phyloP scores from a whole-genome alignment of 495 filamentous ascomycete species.

The Parathielavia appendiculata region DNA sequence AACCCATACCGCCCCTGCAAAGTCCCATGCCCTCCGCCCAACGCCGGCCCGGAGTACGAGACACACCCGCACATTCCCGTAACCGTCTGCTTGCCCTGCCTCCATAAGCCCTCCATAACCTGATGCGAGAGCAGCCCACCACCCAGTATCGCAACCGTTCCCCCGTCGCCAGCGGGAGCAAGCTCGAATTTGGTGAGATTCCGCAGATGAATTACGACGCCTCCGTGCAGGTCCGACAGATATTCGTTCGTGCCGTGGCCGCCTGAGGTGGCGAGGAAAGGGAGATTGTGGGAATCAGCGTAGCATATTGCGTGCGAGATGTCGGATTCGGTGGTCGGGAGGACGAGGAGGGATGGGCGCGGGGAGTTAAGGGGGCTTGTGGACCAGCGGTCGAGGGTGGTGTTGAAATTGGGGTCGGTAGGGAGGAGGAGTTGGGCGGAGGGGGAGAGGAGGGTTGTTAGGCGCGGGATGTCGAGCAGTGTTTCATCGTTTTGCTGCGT shows the following conservation, averaged over 20 bases:
- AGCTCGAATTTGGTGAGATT: constrained; percentile 40
- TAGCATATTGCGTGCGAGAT: constrained; percentile 44
- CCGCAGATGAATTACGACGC: constrained; percentile 44
- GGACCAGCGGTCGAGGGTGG: constrained; percentile 7
- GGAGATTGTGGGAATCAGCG: constrained; percentile 41
- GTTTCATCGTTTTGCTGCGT: no score
- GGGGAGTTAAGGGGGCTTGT: constrained; percentile 27
- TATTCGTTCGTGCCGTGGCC: constrained; percentile 46
- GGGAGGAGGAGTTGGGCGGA: constrained; percentile 3
- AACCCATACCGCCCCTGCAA: constrained; percentile 55
- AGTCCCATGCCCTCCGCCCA: constrained; percentile 60
- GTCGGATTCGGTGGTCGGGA: constrained; percentile 47
- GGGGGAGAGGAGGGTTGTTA: constrained; percentile 2
- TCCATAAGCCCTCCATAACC: constrained; percentile 31
- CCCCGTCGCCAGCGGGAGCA: constrained; percentile 35
- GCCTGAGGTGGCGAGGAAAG: constrained; percentile 47
- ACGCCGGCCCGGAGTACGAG: constrained; percentile 44
- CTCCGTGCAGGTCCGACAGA: no score
- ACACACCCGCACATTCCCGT: constrained; percentile 54
- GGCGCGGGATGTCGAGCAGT: no score
- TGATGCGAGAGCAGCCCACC: constrained; percentile 40
- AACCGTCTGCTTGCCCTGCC: constrained; percentile 36
- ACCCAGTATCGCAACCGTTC: constrained; percentile 45
- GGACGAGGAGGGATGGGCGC: constrained; percentile 40
- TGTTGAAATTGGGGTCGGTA: not conserved